Conservation (phyloP, 345 rosid species). For the Pugionium cornutum region DNA sequence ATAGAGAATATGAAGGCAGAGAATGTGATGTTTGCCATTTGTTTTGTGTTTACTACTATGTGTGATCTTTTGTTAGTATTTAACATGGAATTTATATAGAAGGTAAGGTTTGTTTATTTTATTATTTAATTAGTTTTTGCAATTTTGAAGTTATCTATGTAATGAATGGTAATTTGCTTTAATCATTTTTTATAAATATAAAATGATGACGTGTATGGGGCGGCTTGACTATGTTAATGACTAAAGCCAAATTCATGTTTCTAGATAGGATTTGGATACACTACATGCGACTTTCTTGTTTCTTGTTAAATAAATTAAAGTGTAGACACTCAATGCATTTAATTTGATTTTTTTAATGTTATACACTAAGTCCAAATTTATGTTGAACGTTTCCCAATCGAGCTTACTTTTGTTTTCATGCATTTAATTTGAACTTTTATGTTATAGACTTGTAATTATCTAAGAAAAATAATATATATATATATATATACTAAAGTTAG, state of each 20-base stretch:
- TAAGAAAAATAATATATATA: too few species aligned
- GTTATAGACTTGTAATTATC: neutral
- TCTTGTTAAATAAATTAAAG: neutral
- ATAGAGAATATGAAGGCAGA: slow-evolving; percentile 19
- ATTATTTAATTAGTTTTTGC: neutral
- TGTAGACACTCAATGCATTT: neutral
- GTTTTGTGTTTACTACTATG: neutral
- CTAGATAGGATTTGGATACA: slow-evolving; percentile 19
- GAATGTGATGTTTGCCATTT: slow-evolving; percentile 28
- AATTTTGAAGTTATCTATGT: slow-evolving; percentile 17
- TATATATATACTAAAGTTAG: too few species aligned
- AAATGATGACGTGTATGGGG: slow-evolving; percentile 19
- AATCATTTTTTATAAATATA: neutral
- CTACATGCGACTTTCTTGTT: slow-evolving; percentile 3
- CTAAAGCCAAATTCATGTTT: slow-evolving; percentile 7
- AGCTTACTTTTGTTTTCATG: too few species aligned
- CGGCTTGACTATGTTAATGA: slow-evolving; percentile 33
- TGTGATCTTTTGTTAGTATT: slow-evolving; percentile 15
- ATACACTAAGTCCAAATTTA: too few species aligned
- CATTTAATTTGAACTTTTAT: neutral
- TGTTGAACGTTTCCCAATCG: too few species aligned
- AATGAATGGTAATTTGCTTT: slow-evolving; percentile 21
- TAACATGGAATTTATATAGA: slow-evolving; percentile 26
- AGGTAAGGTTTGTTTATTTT: neutral
- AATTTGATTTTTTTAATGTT: too few species aligned